These are phyloP conservation scores for Eucalyptus caleyi DNA, from an alignment of 345 rosid species.

Conservation along the genomic window DNA sequence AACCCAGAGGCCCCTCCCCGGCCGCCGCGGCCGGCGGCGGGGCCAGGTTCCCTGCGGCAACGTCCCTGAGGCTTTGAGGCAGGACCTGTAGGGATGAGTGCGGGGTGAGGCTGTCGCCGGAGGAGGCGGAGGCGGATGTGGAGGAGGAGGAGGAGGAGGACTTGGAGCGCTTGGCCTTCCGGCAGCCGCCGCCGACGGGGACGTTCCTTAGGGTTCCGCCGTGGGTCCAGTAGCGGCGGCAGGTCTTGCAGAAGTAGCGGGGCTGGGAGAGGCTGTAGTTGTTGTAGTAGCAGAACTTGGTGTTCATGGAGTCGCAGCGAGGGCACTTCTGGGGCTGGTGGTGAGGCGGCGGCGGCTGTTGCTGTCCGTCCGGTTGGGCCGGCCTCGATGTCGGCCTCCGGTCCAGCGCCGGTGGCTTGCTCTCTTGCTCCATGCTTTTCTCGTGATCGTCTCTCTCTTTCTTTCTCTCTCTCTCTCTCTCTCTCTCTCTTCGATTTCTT, in stretches of 20 bases:
- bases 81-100: background rate
- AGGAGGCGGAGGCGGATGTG: background rate
- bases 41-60: background rate
- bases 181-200: background rate
- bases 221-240: conserved; percentile 6
- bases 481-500: background rate
- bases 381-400: background rate
- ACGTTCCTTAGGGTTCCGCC: conserved; percentile 4
- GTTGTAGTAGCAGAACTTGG: conserved; percentile 6
- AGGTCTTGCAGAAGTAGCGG: background rate
- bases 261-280: conserved; percentile 4
- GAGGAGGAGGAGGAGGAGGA: background rate
- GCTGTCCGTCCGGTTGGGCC: background rate
- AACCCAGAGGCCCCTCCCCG: background rate
- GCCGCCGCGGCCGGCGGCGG: background rate
- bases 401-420: background rate
- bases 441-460: background rate
- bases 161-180: conserved; percentile 2
- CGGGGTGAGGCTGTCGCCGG: background rate
- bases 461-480: background rate
- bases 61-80: background rate
- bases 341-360: background rate
- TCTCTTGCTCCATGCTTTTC: background rate
- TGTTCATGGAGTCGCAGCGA: background rate
- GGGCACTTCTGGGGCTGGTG: background rate